These are phyloP conservation scores for Malbranchea cinnamomea DNA, from an alignment of 2,329 filamentous ascomycete genomes.

Conservation along the genomic window DNA sequence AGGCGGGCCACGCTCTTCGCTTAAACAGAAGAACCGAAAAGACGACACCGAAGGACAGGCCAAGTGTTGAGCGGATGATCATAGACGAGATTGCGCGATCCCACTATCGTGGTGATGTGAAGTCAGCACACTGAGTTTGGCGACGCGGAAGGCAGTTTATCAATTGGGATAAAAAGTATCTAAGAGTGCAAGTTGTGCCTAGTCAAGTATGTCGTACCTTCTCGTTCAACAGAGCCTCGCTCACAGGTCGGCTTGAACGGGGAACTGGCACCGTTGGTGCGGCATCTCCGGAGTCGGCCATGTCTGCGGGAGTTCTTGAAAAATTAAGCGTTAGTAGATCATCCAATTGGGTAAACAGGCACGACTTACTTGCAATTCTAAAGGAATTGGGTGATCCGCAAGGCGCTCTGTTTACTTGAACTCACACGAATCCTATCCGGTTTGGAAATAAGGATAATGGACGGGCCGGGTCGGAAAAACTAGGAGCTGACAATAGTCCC, in stretches of 20 bases:
- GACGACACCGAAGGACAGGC: slow-evolving; percentile 92
- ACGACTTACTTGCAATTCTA: slow-evolving; percentile 2
- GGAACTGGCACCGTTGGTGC: slow-evolving; percentile 49
- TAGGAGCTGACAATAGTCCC: slow-evolving; percentile 11
- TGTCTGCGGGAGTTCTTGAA: slow-evolving; percentile 22
- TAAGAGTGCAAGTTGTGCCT: not conserved
- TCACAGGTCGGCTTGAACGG: slow-evolving; percentile 65
- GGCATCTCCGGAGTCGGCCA: slow-evolving; percentile 42
- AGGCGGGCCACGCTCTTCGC: slow-evolving; percentile 95
- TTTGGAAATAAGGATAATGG: too few relatives aligned
- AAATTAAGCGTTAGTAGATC: not conserved
- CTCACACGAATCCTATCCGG: too few relatives aligned
- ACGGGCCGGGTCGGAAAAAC: slow-evolving; percentile 25
- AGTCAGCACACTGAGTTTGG: not conserved
- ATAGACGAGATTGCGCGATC: slow-evolving; percentile 96
- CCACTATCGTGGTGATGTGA: slow-evolving; percentile 51
- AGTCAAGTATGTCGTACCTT: slow-evolving; percentile 50
- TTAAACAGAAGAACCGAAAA: slow-evolving; percentile 98
- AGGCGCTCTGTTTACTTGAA: too few relatives aligned
- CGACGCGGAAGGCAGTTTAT: not conserved
- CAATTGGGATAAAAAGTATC: not conserved
- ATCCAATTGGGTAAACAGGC: slow-evolving; percentile 11
- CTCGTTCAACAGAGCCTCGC: slow-evolving; percentile 95
- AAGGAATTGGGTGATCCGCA: slow-evolving; percentile 14
- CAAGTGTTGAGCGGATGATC: slow-evolving; percentile 90